Conservation (phyloP, 257 asterid species). For the Asclepias syriaca region DNA sequence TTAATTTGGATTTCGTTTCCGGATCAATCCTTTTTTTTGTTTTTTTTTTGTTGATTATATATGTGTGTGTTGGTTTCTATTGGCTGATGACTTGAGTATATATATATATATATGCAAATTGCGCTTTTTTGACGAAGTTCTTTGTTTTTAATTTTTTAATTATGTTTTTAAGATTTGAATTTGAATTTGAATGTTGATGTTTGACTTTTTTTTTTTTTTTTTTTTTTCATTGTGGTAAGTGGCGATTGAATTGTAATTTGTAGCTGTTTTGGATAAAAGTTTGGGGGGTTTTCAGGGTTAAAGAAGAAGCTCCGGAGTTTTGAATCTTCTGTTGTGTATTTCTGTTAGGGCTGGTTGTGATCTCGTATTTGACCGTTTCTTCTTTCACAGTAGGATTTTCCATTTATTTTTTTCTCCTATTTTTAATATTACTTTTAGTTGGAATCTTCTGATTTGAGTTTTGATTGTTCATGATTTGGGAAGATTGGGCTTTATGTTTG, state of each 20-base stretch:
- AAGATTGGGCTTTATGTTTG: background rate
- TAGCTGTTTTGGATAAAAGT: background rate
- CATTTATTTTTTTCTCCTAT: background rate
- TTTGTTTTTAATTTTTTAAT: background rate
- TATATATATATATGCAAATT: too few relatives aligned
- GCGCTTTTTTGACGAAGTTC: background rate
- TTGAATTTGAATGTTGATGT: background rate
- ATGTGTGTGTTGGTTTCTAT: background rate
- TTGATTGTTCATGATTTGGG: background rate
- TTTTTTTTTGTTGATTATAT: too few relatives aligned
- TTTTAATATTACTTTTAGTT: background rate
- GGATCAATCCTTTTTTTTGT: background rate
- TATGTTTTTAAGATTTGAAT: background rate
- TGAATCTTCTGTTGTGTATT: background rate
- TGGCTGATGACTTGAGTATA: background rate
- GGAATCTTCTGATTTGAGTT: background rate
- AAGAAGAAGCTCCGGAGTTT: background rate
- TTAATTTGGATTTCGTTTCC: background rate
- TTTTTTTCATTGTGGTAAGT: background rate
- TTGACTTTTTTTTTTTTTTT: background rate
- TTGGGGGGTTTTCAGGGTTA: background rate
- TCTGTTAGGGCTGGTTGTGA: background rate
- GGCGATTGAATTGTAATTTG: background rate
- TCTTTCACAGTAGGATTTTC: background rate
- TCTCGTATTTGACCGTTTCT: background rate